Evolutionary conservation across 2,329 filamentous ascomycete genomes (phyloP).

Genomic region (Fusarium praegraminearum): DNA sequence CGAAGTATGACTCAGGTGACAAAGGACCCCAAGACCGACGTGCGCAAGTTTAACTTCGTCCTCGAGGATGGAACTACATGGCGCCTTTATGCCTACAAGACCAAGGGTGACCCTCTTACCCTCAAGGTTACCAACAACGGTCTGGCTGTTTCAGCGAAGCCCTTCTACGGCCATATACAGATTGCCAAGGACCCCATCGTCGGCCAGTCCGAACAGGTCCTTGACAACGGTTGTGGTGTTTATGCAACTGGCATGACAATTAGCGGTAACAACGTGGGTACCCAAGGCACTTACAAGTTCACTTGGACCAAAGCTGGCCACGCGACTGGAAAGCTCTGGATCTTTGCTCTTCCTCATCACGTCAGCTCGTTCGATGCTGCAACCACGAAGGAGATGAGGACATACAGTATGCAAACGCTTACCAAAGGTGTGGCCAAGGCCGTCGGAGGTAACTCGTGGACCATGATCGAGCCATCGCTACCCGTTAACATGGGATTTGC

Average conservation of each 20-base stretch:
- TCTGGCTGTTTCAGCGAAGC: conserved; percentile 71
- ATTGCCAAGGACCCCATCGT: conserved; percentile 79
- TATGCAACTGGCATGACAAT: conserved; percentile 76
- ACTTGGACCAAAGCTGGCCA: conserved; percentile 78
- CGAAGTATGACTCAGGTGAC: conserved; percentile 70
- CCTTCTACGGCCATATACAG: conserved; percentile 84
- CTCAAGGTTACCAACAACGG: conserved; percentile 76
- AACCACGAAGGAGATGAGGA: conserved; percentile 63
- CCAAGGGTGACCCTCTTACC: conserved; percentile 69
- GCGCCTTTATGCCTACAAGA: conserved; percentile 81
- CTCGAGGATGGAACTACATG: conserved; percentile 81
- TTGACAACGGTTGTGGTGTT: conserved; percentile 80
- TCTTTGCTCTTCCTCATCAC: conserved; percentile 93
- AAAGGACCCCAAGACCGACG: conserved; percentile 69
- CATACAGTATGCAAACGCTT: conserved; percentile 77
- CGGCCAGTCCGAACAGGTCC: conserved; percentile 69
- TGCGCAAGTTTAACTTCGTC: conserved; percentile 80
- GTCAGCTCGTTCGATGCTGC: conserved; percentile 75
- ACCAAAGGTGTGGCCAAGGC: conserved; percentile 86
- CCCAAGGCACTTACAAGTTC: conserved; percentile 78
- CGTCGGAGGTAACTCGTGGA: conserved; percentile 79
- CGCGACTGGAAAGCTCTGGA: conserved; percentile 71
- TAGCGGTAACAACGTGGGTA: conserved; percentile 70
- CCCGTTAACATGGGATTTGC: conserved; percentile 80
- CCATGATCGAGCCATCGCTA: conserved; percentile 79